Conservation (phyloP, 1,284 basidiomycete genomes). For the Chondrostereum purpureum region DNA sequence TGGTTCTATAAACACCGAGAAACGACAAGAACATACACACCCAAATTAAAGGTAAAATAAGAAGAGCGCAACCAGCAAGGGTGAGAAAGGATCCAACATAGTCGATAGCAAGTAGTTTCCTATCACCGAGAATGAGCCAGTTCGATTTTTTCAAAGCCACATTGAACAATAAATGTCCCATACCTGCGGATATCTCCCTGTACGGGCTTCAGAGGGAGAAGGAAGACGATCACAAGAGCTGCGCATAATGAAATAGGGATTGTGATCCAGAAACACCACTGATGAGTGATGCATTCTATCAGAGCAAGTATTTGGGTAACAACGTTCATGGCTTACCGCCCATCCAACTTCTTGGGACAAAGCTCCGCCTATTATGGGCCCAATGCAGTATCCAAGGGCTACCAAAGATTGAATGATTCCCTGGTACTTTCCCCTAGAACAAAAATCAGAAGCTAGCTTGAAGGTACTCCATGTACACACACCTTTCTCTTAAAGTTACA, state of each 20-base stretch:
- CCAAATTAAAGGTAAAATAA: slow-evolving; percentile 15
- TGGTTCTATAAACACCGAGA: background rate
- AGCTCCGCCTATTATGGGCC: slow-evolving; percentile 51
- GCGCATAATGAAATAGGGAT: slow-evolving; percentile 5
- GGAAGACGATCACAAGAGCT: slow-evolving; percentile 6
- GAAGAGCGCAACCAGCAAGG: slow-evolving; percentile 11
- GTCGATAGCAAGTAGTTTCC: slow-evolving; percentile 13
- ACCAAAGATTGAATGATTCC: slow-evolving; percentile 53
- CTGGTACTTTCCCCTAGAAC: slow-evolving; percentile 53
- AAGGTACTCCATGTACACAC: no score
- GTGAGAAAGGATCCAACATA: slow-evolving; percentile 14
- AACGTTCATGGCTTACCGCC: slow-evolving; percentile 36
- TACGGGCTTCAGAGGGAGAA: slow-evolving; percentile 12
- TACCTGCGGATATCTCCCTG: slow-evolving; percentile 9
- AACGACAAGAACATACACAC: slow-evolving; percentile 3
- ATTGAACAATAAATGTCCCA: no score
- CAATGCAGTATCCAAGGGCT: slow-evolving; percentile 26
- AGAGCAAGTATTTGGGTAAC: background rate
- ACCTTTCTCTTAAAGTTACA: slow-evolving; percentile 55
- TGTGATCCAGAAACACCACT: slow-evolving; percentile 6
- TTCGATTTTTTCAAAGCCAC: no score
- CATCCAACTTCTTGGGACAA: slow-evolving; percentile 53
- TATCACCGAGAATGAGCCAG: no score
- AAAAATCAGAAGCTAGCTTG: no score
- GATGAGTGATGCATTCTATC: slow-evolving; percentile 20